A percentile compares a stretch with the other conserved stretches of the same genome.
Conservation (phyloP, 2,329 filamentous ascomycete species). For the Pyricularia sp. region DNA sequence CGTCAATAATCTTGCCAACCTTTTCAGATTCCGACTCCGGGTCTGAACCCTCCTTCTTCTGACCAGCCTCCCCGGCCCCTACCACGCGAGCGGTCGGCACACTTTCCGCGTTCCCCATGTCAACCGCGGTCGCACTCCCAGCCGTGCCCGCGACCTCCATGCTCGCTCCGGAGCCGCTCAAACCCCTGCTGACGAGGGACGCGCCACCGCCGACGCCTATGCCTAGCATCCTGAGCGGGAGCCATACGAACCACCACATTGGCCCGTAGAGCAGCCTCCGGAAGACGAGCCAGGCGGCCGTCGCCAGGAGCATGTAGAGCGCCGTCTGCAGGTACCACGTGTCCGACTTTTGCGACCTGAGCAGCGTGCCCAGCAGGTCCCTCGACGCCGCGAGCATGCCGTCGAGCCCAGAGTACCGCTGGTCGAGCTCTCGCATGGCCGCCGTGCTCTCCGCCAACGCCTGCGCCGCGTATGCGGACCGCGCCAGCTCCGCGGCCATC, state of each 20-base stretch:
- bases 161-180: slow-evolving; percentile 10
- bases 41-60: slow-evolving; percentile 15
- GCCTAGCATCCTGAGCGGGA: slow-evolving; percentile 58
- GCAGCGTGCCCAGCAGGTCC: slow-evolving; percentile 62
- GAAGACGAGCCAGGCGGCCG: slow-evolving; percentile 76
- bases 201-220: slow-evolving; percentile 36
- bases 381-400: slow-evolving; percentile 61
- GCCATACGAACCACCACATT: slow-evolving; percentile 75
- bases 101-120: slow-evolving; percentile 5
- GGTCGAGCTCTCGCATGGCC: slow-evolving; percentile 66
- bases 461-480: slow-evolving; percentile 81
- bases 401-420: slow-evolving; percentile 71
- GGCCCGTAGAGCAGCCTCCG: slow-evolving; percentile 78
- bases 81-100: neutral
- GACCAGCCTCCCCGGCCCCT: slow-evolving; percentile 16
- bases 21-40: slow-evolving; percentile 34
- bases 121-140: slow-evolving; percentile 12
- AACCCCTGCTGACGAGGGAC: slow-evolving; percentile 20
- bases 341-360: slow-evolving; percentile 86
- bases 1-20: slow-evolving; percentile 40
- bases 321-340: slow-evolving; percentile 95
- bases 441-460: slow-evolving; percentile 74
- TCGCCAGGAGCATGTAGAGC: slow-evolving; percentile 67
- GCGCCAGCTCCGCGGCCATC: slow-evolving; percentile 71
- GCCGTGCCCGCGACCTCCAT: slow-evolving; percentile 14